A percentile compares a stretch with the other conserved stretches of the same genome.
Conservation (phyloP, 2,329 filamentous ascomycete genomes). For the Clarireedia paspali region DNA sequence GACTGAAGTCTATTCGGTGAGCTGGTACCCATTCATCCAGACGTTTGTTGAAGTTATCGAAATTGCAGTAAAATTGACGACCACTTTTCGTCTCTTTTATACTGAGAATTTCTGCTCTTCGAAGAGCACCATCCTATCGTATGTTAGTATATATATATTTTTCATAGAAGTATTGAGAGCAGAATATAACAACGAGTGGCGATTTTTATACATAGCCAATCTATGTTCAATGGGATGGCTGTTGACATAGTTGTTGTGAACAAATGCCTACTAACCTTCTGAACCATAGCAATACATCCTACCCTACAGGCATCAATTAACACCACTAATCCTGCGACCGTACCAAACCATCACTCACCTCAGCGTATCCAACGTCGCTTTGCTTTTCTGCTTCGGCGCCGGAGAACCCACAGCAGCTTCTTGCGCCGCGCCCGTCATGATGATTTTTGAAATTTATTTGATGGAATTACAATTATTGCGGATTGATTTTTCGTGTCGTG, state of each 20-base stretch:
- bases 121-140: conserved; percentile 66
- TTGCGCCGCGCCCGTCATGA: conserved; percentile 46
- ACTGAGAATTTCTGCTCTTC: conserved; percentile 93
- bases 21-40: conserved; percentile 74
- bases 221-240: background rate
- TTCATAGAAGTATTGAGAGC: too few relatives aligned
- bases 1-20: conserved; percentile 73
- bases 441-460: conserved; percentile 22
- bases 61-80: conserved; percentile 37
- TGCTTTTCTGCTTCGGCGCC: conserved; percentile 60
- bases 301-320: conserved; percentile 21
- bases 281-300: conserved; percentile 31
- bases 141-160: conserved; percentile 13
- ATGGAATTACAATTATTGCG: conserved; percentile 10
- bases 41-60: conserved; percentile 29
- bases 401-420: conserved; percentile 47
- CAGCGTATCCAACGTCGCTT: conserved; percentile 77
- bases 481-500: conserved; percentile 10
- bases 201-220: too few relatives aligned
- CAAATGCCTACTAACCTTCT: conserved; percentile 23
- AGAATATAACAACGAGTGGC: too few relatives aligned
- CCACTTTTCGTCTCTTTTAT: conserved; percentile 85
- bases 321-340: conserved; percentile 8
- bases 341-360: conserved; percentile 42
- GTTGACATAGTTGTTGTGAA: background rate